Evolutionary conservation across 2,329 filamentous ascomycete genomes (phyloP).

Genomic region (Dactylellina parvicollis): DNA sequence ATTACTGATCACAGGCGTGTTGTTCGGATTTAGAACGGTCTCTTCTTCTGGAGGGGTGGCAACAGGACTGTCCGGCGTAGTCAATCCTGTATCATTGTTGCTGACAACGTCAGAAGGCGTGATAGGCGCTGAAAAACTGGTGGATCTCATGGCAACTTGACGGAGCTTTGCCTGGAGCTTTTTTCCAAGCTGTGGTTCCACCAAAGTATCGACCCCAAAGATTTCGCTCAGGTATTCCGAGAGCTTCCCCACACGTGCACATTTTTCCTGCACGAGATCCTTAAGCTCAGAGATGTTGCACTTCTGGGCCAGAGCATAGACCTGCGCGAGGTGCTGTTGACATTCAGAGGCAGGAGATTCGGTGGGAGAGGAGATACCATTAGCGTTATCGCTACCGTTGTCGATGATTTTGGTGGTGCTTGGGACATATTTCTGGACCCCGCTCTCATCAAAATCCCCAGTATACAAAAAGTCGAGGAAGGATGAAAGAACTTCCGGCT

Average conservation of each 20-base stretch:
- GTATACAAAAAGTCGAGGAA: conserved; percentile 37
- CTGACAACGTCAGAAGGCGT: not conserved
- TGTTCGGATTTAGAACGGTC: not conserved
- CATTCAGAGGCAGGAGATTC: conserved; percentile 9
- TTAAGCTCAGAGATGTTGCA: conserved; percentile 20
- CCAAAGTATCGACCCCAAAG: not conserved
- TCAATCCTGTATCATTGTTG: not conserved
- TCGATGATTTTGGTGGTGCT: not conserved
- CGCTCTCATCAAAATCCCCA: conserved; percentile 37
- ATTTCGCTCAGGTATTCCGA: conserved; percentile 25
- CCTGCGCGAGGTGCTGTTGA: conserved; percentile 8
- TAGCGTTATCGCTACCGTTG: not conserved
- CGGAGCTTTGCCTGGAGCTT: conserved; percentile 28
- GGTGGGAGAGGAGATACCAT: not conserved
- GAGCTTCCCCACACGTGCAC: conserved; percentile 8
- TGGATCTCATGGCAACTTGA: not conserved
- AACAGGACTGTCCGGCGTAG: not conserved
- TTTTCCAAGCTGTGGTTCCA: not conserved
- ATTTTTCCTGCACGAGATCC: conserved; percentile 24
- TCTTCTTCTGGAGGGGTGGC: not conserved
- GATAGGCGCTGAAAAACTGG: not conserved
- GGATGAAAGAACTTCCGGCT: conserved; percentile 20
- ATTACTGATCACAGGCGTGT: conserved; percentile 7
- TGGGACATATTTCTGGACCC: conserved; percentile 7
- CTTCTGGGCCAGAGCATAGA: conserved; percentile 36